phyloP scores from a whole-genome alignment of 164 flowering plant genomes.

The Piper betle region DNA sequence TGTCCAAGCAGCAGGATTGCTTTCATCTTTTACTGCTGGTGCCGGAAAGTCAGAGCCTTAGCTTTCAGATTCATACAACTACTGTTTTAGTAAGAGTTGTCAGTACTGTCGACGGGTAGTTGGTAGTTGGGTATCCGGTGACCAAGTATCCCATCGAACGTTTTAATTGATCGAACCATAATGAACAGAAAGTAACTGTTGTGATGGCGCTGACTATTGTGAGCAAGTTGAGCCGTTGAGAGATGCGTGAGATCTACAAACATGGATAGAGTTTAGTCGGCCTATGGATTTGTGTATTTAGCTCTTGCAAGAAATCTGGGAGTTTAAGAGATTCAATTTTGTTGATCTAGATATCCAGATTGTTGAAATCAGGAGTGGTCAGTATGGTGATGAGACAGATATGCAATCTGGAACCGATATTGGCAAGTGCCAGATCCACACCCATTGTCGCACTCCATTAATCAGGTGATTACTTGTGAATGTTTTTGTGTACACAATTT shows the following conservation, averaged over 20 bases:
- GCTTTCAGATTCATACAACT: background rate
- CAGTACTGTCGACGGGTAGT: background rate
- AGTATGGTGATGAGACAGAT: no score
- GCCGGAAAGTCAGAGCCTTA: conserved; percentile 56
- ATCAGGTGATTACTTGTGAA: no score
- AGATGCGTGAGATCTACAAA: background rate
- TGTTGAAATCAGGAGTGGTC: no score
- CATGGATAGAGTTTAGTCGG: background rate
- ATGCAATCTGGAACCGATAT: no score
- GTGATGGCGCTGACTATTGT: background rate
- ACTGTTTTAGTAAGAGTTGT: background rate
- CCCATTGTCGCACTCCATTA: no score
- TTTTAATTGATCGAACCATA: background rate
- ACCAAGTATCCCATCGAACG: background rate
- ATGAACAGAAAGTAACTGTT: background rate
- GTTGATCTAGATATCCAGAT: background rate
- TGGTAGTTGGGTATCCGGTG: background rate
- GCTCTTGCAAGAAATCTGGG: background rate
- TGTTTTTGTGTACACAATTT: no score
- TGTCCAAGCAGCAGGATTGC: conserved; percentile 91
- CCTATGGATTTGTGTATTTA: background rate
- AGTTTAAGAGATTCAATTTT: background rate
- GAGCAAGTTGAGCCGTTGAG: background rate
- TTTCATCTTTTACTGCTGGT: conserved; percentile 73
- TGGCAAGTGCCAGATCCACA: no score